Conservation (phyloP, 306 rosid species). For the Glycine soja region DNA sequence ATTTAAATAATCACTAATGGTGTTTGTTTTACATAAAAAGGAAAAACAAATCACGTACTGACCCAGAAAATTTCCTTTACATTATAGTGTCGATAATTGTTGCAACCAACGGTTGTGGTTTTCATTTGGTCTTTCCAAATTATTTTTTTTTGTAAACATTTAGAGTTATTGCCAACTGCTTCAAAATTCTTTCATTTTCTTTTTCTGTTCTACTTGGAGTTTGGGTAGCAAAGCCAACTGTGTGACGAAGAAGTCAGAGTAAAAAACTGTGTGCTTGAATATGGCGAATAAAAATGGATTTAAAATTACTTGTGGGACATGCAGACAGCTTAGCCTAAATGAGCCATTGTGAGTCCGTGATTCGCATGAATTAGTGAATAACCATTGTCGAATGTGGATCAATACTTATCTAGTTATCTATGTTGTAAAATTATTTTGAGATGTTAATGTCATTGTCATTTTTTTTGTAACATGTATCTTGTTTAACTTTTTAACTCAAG, state of each 20-base stretch:
- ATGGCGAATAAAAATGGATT: neutral
- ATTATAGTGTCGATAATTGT: neutral
- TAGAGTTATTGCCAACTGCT: neutral
- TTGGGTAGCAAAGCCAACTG: neutral
- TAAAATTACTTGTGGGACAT: neutral
- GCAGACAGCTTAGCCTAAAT: neutral
- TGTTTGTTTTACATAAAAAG: neutral
- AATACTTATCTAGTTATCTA: too few relatives aligned
- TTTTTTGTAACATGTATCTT: too few relatives aligned
- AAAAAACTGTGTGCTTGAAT: neutral
- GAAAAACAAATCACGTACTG: too few relatives aligned
- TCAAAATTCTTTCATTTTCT: neutral
- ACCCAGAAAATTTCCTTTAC: neutral
- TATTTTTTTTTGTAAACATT: neutral
- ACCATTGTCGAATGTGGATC: too few relatives aligned
- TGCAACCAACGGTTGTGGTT: neutral
- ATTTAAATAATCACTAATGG: neutral
- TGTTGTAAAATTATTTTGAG: too few relatives aligned
- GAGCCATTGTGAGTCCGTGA: neutral
- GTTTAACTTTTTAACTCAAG: too few relatives aligned
- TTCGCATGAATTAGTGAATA: too few relatives aligned
- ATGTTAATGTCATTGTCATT: too few relatives aligned
- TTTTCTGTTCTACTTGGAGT: neutral
- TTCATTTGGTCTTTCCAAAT: neutral
- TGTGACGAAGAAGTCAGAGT: neutral